Evolutionary conservation across 805 yeast species (phyloP).

Genomic region (Metschnikowia rubicola): DNA sequence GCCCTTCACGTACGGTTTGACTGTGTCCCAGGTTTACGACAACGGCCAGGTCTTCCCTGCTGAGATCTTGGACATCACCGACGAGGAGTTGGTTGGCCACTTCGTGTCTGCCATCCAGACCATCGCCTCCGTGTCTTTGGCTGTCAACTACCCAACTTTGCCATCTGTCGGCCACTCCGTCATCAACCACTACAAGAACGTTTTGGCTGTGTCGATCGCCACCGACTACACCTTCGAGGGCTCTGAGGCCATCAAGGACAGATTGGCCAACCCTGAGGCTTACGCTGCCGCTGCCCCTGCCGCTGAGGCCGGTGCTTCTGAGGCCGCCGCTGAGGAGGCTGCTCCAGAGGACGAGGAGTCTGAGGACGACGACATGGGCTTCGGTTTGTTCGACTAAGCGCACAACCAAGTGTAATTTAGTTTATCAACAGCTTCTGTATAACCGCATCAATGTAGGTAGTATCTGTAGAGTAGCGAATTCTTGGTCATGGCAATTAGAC

Average conservation of each 20-base stretch:
- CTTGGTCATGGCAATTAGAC: no score
- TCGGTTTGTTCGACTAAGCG: constrained; percentile 96
- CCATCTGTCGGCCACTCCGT: constrained; percentile 99
- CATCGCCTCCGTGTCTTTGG: constrained; percentile 95
- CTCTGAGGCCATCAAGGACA: constrained; percentile 98
- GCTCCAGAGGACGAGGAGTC: constrained; percentile 69
- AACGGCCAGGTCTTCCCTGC: constrained; percentile 98
- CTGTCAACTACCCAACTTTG: constrained; percentile 98
- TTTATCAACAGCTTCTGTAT: constrained; percentile 1
- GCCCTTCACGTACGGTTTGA: constrained; percentile 99
- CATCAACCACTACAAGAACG: constrained; percentile 98
- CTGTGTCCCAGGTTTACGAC: constrained; percentile 96
- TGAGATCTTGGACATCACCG: constrained; percentile 95
- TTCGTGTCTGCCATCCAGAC: constrained; percentile 87
- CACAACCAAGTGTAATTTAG: not conserved
- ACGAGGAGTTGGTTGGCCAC: constrained; percentile 90
- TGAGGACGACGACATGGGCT: constrained; percentile 87
- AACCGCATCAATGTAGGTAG: not conserved
- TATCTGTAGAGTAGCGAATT: not conserved
- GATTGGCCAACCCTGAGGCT: constrained; percentile 99
- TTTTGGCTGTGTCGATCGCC: constrained; percentile 96
- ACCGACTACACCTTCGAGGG: constrained; percentile 99
- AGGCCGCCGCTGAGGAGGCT: constrained; percentile 61
- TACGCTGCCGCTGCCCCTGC: constrained; percentile 99
- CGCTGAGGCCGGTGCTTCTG: constrained; percentile 74